Conservation (phyloP, 345 rosid species). For the Eucalyptus globulus region DNA sequence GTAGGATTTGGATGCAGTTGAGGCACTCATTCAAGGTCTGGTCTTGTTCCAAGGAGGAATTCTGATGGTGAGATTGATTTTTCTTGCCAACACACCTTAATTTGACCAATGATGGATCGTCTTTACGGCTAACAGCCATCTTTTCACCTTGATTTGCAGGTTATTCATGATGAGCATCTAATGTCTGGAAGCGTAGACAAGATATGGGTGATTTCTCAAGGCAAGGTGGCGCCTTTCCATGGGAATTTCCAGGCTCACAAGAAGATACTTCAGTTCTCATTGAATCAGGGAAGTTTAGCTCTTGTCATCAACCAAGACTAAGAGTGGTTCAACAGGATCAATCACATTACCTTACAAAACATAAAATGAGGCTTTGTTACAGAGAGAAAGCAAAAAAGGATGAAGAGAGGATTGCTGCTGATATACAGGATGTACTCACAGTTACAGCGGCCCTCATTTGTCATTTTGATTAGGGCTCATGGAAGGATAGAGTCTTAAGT, state of each 20-base stretch:
- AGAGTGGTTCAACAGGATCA: background rate
- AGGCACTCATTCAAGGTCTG: too few relatives aligned
- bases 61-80: background rate
- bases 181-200: background rate
- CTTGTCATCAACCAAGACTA: background rate
- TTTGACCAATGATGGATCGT: background rate
- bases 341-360: background rate
- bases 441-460: accelerated
- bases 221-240: background rate
- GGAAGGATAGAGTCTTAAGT: too few relatives aligned
- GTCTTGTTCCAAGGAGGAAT: background rate
- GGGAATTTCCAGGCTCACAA: background rate
- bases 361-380: background rate
- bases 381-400: background rate
- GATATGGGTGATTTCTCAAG: background rate
- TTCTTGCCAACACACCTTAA: background rate
- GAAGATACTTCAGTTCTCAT: background rate
- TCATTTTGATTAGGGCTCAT: too few relatives aligned
- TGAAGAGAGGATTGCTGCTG: background rate
- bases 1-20: too few relatives aligned
- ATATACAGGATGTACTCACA: background rate
- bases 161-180: background rate
- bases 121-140: background rate
- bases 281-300: background rate
- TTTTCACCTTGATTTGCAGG: background rate